These are phyloP conservation scores for Monosporascus cannonballus DNA, from an alignment of 2,329 filamentous ascomycete species.

Conservation along the genomic window DNA sequence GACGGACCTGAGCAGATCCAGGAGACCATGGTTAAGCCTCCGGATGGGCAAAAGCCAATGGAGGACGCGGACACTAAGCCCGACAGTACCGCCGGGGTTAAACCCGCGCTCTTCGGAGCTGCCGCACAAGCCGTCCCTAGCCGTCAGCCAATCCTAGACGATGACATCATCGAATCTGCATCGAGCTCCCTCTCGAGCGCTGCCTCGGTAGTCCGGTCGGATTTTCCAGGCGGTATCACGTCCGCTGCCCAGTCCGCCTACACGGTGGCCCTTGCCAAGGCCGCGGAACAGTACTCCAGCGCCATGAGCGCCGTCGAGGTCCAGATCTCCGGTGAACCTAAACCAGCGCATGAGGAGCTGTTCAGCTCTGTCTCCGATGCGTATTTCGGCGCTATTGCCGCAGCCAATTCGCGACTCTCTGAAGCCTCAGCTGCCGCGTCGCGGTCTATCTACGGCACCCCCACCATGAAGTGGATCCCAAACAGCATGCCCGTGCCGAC, in stretches of 20 bases:
- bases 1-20: conserved; percentile 25
- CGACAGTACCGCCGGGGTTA: conserved; percentile 27
- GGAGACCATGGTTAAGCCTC: conserved; percentile 27
- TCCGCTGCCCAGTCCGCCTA: conserved; percentile 52
- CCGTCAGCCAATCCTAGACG: conserved; percentile 43
- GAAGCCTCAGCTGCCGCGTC: conserved; percentile 50
- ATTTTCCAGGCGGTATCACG: conserved; percentile 31
- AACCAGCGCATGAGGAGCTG: conserved; percentile 64
- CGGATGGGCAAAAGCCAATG: conserved; percentile 13
- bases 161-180: conserved; percentile 34
- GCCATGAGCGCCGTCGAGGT: conserved; percentile 62
- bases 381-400: conserved; percentile 59
- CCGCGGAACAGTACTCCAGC: conserved; percentile 61
- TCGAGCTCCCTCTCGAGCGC: conserved; percentile 29
- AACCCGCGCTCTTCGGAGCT: conserved; percentile 44
- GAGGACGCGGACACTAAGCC: conserved; percentile 6
- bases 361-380: conserved; percentile 61
- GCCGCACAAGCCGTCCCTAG: conserved; percentile 44
- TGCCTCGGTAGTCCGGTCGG: conserved; percentile 27
- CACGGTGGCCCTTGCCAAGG: conserved; percentile 56
- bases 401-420: conserved; percentile 54
- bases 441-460: conserved; percentile 40
- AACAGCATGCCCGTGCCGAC: conserved; percentile 20
- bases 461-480: conserved; percentile 33
- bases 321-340: conserved; percentile 61